Evolutionary conservation across 805 yeast genomes (phyloP).

Genomic region (Metschnikowia lochheadii): DNA sequence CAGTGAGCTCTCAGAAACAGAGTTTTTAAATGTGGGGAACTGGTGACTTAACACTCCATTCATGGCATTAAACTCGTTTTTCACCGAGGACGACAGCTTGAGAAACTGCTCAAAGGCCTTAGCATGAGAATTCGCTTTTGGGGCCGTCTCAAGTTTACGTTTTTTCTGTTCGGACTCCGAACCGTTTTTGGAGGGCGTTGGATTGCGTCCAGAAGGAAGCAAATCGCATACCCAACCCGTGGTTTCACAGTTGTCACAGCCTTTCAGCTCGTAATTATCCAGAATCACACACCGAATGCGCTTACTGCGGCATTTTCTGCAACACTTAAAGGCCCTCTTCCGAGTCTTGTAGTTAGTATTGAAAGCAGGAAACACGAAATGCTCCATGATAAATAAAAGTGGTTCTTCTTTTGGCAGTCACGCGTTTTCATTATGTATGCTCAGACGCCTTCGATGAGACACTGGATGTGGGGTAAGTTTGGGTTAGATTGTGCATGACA

Average conservation of each 20-base stretch:
- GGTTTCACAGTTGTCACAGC: conserved; percentile 22
- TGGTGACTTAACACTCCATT: conserved; percentile 5
- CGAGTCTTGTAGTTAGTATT: conserved; percentile 36
- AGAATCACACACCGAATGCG: conserved; percentile 22
- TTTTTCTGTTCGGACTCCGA: neutral
- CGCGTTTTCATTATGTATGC: neutral
- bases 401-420: neutral
- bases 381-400: conserved; percentile 18
- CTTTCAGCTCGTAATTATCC: conserved; percentile 19
- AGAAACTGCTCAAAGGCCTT: neutral
- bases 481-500: conserved; percentile 1
- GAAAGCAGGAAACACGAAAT: conserved; percentile 41
- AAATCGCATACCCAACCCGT: conserved; percentile 17
- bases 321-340: conserved; percentile 41
- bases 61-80: conserved; percentile 3
- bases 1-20: neutral
- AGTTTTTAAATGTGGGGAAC: neutral
- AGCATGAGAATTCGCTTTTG: neutral
- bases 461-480: conserved; percentile 4
- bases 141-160: neutral
- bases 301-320: conserved; percentile 36
- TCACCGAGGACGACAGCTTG: conserved; percentile 1
- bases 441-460: neutral
- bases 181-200: neutral
- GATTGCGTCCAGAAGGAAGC: neutral